These are phyloP conservation scores for Macrotyloma uniflorum DNA, from an alignment of 306 rosid genomes.

Conservation along the genomic window DNA sequence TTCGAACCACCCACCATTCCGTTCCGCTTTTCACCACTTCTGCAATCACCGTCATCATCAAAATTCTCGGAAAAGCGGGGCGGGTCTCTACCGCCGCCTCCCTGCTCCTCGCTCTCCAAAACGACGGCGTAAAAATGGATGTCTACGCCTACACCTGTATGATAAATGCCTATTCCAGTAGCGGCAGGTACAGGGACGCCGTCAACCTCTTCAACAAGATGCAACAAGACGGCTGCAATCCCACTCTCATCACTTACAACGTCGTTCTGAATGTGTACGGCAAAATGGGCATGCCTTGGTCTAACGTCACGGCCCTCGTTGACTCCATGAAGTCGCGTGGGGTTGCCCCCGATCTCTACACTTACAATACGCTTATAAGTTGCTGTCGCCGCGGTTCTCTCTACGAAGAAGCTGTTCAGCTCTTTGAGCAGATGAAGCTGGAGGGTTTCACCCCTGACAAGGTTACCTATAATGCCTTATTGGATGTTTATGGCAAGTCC, in stretches of 20 bases:
- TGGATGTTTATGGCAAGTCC: constrained; percentile 96
- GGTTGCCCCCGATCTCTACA: constrained; percentile 77
- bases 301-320: constrained; percentile 55
- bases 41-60: constrained; percentile 64
- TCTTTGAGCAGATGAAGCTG: constrained; percentile 66
- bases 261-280: constrained; percentile 83
- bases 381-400: constrained; percentile 81
- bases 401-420: constrained; percentile 63
- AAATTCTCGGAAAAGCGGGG: constrained; percentile 75
- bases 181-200: constrained; percentile 78
- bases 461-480: constrained; percentile 78
- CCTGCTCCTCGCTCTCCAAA: constrained; percentile 54
- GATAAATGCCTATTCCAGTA: constrained; percentile 72
- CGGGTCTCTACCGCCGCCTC: constrained; percentile 60
- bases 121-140: constrained; percentile 63
- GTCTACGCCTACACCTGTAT: constrained; percentile 82
- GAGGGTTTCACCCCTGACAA: constrained; percentile 70
- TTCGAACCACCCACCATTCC: constrained; percentile 43
- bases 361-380: constrained; percentile 80
- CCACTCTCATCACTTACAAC: constrained; percentile 80
- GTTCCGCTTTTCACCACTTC: constrained; percentile 50
- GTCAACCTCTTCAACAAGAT: constrained; percentile 66
- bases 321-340: constrained; percentile 61
- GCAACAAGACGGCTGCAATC: constrained; percentile 72
- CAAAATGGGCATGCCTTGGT: constrained; percentile 95